phyloP scores from a whole-genome alignment of 106 monocot species.

The Allium sativum region DNA sequence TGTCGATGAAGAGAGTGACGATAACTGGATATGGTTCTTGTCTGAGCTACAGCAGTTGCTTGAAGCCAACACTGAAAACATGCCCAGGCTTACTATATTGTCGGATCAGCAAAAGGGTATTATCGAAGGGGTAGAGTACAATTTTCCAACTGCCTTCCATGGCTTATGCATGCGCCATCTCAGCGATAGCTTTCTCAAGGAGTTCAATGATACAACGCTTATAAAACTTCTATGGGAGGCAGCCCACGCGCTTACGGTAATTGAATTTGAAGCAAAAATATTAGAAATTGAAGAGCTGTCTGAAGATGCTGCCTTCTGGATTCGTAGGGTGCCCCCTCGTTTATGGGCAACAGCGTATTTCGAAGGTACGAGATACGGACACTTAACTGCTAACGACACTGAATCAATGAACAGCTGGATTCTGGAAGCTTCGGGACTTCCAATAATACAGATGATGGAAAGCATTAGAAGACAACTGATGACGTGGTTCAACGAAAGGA shows the following conservation, averaged over 20 bases:
- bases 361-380: slow-evolving; percentile 80
- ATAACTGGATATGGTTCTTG: slow-evolving; percentile 98
- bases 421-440: slow-evolving; percentile 79
- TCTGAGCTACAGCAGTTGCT: slow-evolving; percentile 76
- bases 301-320: slow-evolving; percentile 88
- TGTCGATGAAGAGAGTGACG: slow-evolving; percentile 92
- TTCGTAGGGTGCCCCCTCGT: slow-evolving; percentile 63
- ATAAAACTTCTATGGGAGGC: slow-evolving; percentile 86
- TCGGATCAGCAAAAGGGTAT: slow-evolving; percentile 88
- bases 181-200: slow-evolving; percentile 80
- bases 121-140: slow-evolving; percentile 84
- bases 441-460: slow-evolving; percentile 95
- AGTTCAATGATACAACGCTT: slow-evolving; percentile 72
- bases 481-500: slow-evolving; percentile 97
- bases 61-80: slow-evolving; percentile 84
- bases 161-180: slow-evolving; percentile 94
- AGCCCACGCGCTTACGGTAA: slow-evolving; percentile 82
- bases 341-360: slow-evolving; percentile 97
- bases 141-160: slow-evolving; percentile 97
- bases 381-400: slow-evolving; percentile 70
- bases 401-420: slow-evolving; percentile 85
- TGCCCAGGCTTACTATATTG: slow-evolving; percentile 90
- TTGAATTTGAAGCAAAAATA: slow-evolving; percentile 85
- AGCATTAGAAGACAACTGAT: slow-evolving; percentile 79
- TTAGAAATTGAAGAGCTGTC: slow-evolving; percentile 87